These are phyloP conservation scores for Fusarium nodosum DNA, from an alignment of 2,329 filamentous ascomycete genomes.

Conservation along the genomic window DNA sequence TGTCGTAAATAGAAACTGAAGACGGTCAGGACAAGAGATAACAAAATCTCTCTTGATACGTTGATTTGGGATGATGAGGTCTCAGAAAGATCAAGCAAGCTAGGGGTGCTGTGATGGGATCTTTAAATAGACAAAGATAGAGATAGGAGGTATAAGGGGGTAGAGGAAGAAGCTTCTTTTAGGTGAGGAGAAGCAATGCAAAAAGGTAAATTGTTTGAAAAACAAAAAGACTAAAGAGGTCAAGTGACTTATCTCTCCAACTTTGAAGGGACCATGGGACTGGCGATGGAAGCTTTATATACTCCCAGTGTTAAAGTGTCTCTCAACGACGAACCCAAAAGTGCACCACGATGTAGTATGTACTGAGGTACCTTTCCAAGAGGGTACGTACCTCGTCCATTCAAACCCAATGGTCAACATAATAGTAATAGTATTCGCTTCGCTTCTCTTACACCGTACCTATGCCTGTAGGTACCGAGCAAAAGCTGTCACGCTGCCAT, in stretches of 20 bases:
- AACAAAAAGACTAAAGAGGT: constrained; percentile 33
- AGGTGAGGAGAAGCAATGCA: constrained; percentile 26
- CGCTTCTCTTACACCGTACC: constrained; percentile 43
- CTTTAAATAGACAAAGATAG: constrained; percentile 19
- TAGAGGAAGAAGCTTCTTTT: constrained; percentile 36
- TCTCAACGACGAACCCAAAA: constrained; percentile 42
- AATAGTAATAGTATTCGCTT: constrained; percentile 23
- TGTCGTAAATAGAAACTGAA: constrained; percentile 51
- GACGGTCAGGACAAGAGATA: constrained; percentile 48
- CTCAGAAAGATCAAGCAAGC: constrained; percentile 39
- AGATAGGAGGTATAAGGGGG: constrained; percentile 19
- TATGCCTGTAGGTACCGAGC: constrained; percentile 32
- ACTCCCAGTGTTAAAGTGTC: constrained; percentile 44
- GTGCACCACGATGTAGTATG: constrained; percentile 36
- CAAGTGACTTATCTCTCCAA: constrained; percentile 45
- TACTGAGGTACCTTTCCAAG: constrained; percentile 36
- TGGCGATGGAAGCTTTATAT: constrained; percentile 52
- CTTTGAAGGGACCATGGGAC: constrained; percentile 32
- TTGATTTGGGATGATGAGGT: constrained; percentile 33
- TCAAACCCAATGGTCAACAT: constrained; percentile 26
- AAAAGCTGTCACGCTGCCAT: constrained; percentile 44
- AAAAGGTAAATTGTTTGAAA: constrained; percentile 10
- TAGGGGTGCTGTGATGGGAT: constrained; percentile 15
- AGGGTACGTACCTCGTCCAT: constrained; percentile 42
- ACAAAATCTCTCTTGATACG: constrained; percentile 49